A percentile compares a stretch with the other conserved stretches of the same genome.
Conservation (phyloP, 169 alveolate genomes). For the Blepharisma undulans region DNA sequence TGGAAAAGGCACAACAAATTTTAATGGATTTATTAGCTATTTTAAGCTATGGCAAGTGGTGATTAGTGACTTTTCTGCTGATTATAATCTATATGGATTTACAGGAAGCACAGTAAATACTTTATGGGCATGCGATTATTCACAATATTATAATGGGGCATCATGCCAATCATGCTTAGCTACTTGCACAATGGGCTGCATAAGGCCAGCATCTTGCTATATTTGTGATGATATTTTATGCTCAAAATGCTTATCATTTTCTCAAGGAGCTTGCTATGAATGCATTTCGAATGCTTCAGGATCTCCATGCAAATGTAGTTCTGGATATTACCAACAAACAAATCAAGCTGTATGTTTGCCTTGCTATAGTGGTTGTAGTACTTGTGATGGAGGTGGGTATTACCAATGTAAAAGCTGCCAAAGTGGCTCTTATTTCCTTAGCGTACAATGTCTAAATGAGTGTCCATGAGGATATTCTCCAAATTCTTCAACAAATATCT, state of each 20-base stretch:
- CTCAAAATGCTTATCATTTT: not conserved
- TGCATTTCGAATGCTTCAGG: not conserved
- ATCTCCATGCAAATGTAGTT: not conserved
- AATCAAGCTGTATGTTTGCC: not conserved
- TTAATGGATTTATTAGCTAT: not conserved
- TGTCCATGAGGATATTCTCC: not conserved
- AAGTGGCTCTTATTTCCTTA: not conserved
- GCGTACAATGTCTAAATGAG: not conserved
- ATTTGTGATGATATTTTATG: not conserved
- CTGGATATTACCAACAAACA: not conserved
- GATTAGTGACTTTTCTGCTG: not conserved
- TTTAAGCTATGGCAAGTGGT: not conserved
- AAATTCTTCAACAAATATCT: not conserved
- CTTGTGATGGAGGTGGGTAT: not conserved
- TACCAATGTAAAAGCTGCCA: not conserved
- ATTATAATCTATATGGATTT: not conserved
- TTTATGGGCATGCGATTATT: not conserved
- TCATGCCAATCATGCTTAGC: slow-evolving; percentile 2
- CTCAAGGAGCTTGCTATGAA: not conserved
- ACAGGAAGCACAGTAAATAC: not conserved
- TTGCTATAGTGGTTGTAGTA: not conserved
- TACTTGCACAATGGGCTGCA: not conserved
- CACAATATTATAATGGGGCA: not conserved
- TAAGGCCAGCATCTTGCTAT: not conserved
- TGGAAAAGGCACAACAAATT: not conserved